Evolutionary conservation across 1,139 yeast genomes (phyloP), one percentile per base, ranked within the genome.

Genomic region (Ogataea hybrid): DNA sequence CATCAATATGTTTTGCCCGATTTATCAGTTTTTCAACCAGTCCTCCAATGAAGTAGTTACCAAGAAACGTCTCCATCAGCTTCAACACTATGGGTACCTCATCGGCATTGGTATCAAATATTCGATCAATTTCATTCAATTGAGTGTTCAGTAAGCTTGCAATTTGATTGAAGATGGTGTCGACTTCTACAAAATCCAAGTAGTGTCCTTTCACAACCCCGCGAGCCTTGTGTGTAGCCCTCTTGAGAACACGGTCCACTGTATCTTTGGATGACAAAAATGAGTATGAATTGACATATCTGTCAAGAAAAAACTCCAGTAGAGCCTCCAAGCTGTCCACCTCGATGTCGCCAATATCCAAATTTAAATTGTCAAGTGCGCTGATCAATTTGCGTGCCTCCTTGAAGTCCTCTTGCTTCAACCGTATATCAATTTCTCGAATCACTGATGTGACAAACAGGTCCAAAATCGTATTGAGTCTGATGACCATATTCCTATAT

Each of bases 381-480:
- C 55, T 46, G 56, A 73, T 52, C 25, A 63, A 42, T 16, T 44
- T 42, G 20, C 46, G 37, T 10, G 58, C 56, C 11, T 46, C 44
- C 8, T 32, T 58, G 51, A 64, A 74, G 41, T 84, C 81, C 40
- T 72, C 68, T 3, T 70, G 62, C 39, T 76, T 81, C 51, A 77
- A 76, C 51, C 73, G 78, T 28, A 71, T 65, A 43, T 84, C 94
- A 51, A 89, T 71, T 52, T 88, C 96, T 36, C 80, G 66, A 25
- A 86, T 59, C 7, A 85, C 72, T 0, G 94, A 88, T 56, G 76
- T 84, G 41, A 84, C 84, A 58, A 87, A 86, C 28, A 85, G 69
- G 55, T 84, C 94, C 36, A 80, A 64, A n/a, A 82, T 69, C 2
- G 84, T 70, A 28, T 70, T 71, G 38, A 83, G 63, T 50, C 77